phyloP scores from a whole-genome alignment of 805 yeast genomes.

The Kodamaea neixiangensis region DNA sequence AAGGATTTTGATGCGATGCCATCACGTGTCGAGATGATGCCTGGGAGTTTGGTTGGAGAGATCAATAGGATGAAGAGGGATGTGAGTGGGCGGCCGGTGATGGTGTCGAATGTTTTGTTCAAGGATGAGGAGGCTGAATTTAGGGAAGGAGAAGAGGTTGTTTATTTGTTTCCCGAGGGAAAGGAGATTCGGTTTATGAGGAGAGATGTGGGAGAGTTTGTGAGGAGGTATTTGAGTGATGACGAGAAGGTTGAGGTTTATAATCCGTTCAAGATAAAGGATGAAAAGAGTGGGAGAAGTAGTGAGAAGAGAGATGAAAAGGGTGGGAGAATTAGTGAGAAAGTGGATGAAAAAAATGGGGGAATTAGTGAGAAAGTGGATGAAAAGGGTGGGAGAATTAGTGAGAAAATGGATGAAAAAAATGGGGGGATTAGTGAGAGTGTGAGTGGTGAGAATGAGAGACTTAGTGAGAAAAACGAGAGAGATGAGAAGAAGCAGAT shows the following conservation, averaged over 20 bases:
- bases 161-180: conserved; percentile 58
- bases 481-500: not conserved
- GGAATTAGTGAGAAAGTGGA: not conserved
- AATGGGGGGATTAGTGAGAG: not conserved
- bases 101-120: conserved; percentile 49
- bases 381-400: not conserved
- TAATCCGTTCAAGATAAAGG: conserved; percentile 24
- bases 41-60: conserved; percentile 44
- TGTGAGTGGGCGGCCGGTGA: conserved; percentile 48
- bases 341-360: not conserved
- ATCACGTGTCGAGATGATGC: conserved; percentile 50
- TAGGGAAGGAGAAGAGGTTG: conserved; percentile 25
- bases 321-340: not conserved
- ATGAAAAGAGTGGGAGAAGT: not conserved
- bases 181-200: conserved; percentile 37
- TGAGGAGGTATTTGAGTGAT: conserved; percentile 44
- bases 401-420: not conserved
- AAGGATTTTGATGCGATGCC: conserved; percentile 45
- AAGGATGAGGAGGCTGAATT: conserved; percentile 7
- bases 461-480: not conserved
- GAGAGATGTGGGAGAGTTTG: conserved; percentile 35
- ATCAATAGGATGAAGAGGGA: conserved; percentile 36
- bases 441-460: too few relatives aligned
- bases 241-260: conserved; percentile 21
- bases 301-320: not conserved